phyloP scores from a whole-genome alignment of 139 green algal species.

The Ettlia oleoabundans region DNA sequence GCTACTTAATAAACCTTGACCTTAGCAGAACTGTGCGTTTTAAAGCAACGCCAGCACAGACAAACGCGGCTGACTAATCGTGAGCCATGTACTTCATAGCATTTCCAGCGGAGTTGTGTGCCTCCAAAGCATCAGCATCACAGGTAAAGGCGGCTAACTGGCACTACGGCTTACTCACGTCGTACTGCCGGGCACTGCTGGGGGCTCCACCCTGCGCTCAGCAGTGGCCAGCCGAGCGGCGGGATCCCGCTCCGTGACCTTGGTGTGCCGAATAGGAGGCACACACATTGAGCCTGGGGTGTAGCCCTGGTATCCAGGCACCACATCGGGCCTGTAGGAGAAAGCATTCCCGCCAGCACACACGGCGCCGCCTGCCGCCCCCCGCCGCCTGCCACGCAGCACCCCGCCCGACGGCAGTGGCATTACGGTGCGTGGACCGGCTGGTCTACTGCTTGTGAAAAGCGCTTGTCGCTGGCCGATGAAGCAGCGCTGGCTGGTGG shows the following conservation, averaged over 20 bases:
- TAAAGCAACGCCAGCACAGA: too few species aligned
- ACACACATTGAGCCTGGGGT: not conserved
- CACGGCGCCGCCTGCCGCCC: not conserved
- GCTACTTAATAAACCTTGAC: too few species aligned
- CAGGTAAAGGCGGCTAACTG: not conserved
- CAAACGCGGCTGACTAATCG: too few species aligned
- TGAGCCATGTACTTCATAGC: too few species aligned
- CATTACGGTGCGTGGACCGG: not conserved
- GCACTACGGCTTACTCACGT: not conserved
- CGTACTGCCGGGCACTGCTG: not conserved
- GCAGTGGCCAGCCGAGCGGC: not conserved
- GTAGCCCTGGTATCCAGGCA: not conserved
- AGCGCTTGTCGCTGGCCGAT: too few species aligned
- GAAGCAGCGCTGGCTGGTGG: too few species aligned
- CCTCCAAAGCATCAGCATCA: too few species aligned
- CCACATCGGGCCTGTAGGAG: not conserved
- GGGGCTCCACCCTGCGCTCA: not conserved
- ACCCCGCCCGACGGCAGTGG: not conserved
- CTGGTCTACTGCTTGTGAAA: too few species aligned
- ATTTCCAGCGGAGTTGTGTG: too few species aligned
- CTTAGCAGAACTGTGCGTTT: too few species aligned
- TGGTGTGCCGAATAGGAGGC: not conserved
- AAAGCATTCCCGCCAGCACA: not conserved
- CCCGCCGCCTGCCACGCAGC: not conserved
- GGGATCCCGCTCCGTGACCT: conserved; percentile 1